phyloP scores from a whole-genome alignment of 768 basidiomycete species.

The Termitomyces titanicus region DNA sequence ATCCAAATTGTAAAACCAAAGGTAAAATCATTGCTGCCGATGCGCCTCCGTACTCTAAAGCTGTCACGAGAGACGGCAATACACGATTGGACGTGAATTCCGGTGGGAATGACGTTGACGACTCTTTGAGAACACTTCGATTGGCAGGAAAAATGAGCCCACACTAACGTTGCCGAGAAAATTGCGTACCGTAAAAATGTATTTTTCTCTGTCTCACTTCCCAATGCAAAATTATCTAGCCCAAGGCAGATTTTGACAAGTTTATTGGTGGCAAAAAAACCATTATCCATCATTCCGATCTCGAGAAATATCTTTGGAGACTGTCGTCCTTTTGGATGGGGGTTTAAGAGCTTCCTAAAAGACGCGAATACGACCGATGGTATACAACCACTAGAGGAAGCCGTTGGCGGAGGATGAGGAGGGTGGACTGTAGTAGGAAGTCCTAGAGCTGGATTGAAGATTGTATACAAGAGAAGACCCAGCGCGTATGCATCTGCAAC shows the following conservation, averaged over 20 bases:
- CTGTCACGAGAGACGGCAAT: constrained; percentile 80
- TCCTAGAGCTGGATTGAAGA: constrained; percentile 86
- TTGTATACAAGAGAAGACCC: constrained; percentile 77
- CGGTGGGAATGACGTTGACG: constrained; percentile 73
- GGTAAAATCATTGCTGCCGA: constrained; percentile 79
- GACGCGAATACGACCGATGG: constrained; percentile 71
- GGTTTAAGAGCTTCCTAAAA: constrained; percentile 88
- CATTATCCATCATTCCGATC: constrained; percentile 72
- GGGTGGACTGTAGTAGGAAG: constrained; percentile 63
- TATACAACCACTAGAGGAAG: constrained; percentile 74
- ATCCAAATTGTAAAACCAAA: constrained; percentile 78
- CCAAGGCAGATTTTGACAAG: constrained; percentile 83
- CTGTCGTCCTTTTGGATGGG: constrained; percentile 78
- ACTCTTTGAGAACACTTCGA: constrained; percentile 72
- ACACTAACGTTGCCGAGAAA: not conserved
- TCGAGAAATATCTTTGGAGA: constrained; percentile 76
- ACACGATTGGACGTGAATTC: constrained; percentile 84
- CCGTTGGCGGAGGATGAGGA: constrained; percentile 74
- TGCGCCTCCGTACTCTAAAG: constrained; percentile 75
- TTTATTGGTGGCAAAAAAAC: constrained; percentile 81
- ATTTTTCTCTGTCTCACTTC: constrained; percentile 77
- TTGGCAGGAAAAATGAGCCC: constrained; percentile 7
- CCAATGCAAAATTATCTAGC: constrained; percentile 80
- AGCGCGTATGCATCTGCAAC: constrained; percentile 85
- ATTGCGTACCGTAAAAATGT: constrained; percentile 57